Percentiles rank a stretch among this genome's conserved stretches.
phyloP scores from a whole-genome alignment of 352 stramenopile species.

The Aphanomyces cochlioides region DNA sequence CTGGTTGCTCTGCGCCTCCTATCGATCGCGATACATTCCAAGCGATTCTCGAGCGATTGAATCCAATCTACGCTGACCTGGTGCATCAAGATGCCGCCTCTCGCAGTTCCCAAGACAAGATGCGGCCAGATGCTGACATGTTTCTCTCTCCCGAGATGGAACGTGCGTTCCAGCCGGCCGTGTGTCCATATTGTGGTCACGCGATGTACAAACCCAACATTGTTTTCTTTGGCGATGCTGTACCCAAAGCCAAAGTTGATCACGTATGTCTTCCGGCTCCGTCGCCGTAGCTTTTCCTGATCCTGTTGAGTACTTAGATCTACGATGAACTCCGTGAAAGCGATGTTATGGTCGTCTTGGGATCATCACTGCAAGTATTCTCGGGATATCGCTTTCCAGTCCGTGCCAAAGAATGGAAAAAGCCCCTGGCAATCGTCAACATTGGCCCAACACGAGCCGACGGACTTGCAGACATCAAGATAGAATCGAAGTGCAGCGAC shows the following conservation, averaged over 20 bases:
- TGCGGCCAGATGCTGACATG: conserved; percentile 25
- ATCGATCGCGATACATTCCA: conserved; percentile 85
- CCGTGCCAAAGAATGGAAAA: conserved; percentile 54
- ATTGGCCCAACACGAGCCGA: conserved; percentile 84
- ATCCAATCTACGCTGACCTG: conserved; percentile 46
- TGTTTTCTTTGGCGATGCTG: conserved; percentile 97
- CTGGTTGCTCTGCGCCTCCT: conserved; percentile 72
- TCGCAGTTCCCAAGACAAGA: neutral
- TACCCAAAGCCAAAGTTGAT: conserved; percentile 77
- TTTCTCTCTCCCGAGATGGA: conserved; percentile 21
- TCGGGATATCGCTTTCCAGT: conserved; percentile 91
- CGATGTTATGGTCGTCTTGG: conserved; percentile 90
- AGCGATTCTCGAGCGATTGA: conserved; percentile 67
- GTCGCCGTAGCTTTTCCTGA: no score
- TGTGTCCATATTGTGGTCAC: conserved; percentile 1
- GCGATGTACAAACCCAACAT: conserved; percentile 85
- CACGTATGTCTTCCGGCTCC: conserved; percentile 34
- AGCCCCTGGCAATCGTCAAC: conserved; percentile 85
- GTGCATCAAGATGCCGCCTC: neutral
- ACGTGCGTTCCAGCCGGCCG: conserved; percentile 9
- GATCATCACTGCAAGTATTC: conserved; percentile 92
- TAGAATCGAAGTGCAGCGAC: conserved; percentile 52
- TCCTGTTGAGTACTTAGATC: neutral
- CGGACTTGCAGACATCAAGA: conserved; percentile 64
- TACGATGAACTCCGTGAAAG: conserved; percentile 62